A percentile compares a stretch with the other conserved stretches of the same genome.
Conservation (phyloP, 345 rosid species). For the Populus davidiana region DNA sequence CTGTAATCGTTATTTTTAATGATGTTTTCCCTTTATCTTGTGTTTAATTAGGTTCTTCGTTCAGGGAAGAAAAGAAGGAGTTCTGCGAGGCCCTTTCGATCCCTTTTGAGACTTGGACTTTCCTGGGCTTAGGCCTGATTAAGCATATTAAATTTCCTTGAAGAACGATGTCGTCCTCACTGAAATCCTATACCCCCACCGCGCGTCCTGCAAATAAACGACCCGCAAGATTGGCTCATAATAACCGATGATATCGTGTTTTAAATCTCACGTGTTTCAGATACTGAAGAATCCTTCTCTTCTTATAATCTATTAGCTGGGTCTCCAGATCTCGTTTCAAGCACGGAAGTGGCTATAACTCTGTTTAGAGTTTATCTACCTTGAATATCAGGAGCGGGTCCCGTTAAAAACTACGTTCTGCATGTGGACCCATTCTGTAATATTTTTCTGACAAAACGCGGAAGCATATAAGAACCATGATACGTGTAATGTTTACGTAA, state of each 20-base stretch:
- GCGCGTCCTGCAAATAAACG: too few relatives aligned
- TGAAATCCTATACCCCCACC: neutral
- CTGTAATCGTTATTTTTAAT: neutral
- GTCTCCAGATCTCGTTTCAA: too few relatives aligned
- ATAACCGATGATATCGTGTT: too few relatives aligned
- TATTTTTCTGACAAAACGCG: neutral
- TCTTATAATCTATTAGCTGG: too few relatives aligned
- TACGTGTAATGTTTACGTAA: neutral
- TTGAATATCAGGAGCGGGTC: too few relatives aligned
- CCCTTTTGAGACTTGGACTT: neutral
- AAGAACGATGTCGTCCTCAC: neutral
- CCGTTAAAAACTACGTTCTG: neutral
- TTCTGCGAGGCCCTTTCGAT: neutral
- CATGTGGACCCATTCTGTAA: neutral
- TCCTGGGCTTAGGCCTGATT: neutral
- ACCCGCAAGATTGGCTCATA: neutral
- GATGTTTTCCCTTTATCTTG: neutral
- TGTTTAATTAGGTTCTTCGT: neutral
- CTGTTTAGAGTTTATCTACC: too few relatives aligned
- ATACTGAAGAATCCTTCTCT: too few relatives aligned
- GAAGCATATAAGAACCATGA: neutral
- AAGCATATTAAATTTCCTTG: neutral
- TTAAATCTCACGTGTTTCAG: too few relatives aligned
- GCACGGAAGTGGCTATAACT: too few relatives aligned
- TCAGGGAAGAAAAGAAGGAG: neutral